phyloP scores from a whole-genome alignment of 176 grass and related monocot genomes.

The Saccharum officinarum region DNA sequence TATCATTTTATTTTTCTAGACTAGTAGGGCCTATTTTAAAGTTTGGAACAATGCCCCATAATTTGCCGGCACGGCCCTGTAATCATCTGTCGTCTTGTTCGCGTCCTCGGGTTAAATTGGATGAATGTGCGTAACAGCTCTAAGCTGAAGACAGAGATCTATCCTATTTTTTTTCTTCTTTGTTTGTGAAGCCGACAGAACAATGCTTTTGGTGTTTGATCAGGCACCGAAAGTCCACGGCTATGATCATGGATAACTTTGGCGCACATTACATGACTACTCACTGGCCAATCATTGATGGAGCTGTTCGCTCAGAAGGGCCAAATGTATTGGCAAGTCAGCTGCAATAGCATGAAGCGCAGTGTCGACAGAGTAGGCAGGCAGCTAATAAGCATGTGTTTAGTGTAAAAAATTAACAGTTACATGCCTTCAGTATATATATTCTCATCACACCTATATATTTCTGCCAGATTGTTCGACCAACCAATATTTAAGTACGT shows the following conservation, averaged over 20 bases:
- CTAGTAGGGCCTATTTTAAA: too few relatives aligned
- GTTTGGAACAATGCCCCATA: too few relatives aligned
- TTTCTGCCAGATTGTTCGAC: background rate
- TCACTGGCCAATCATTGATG: constrained; percentile 25
- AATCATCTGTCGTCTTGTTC: background rate
- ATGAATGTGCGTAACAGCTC: background rate
- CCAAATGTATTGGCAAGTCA: constrained; percentile 2
- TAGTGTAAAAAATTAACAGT: background rate
- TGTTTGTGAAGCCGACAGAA: background rate
- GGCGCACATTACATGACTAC: background rate
- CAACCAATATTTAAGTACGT: background rate
- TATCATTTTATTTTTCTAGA: too few relatives aligned
- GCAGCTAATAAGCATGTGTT: background rate
- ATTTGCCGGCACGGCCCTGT: too few relatives aligned
- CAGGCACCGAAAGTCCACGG: constrained; percentile 3
- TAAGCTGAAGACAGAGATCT: background rate
- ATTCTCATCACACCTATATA: background rate
- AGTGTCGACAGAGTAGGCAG: background rate
- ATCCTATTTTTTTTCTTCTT: background rate
- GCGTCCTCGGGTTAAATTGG: background rate
- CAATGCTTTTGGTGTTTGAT: constrained; percentile 10
- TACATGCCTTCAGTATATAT: background rate
- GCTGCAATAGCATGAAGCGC: background rate
- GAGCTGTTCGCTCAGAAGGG: background rate
- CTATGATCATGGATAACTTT: background rate